These are phyloP conservation scores for Aspergillus leporis DNA, from an alignment of 495 filamentous ascomycete species.

Conservation along the genomic window DNA sequence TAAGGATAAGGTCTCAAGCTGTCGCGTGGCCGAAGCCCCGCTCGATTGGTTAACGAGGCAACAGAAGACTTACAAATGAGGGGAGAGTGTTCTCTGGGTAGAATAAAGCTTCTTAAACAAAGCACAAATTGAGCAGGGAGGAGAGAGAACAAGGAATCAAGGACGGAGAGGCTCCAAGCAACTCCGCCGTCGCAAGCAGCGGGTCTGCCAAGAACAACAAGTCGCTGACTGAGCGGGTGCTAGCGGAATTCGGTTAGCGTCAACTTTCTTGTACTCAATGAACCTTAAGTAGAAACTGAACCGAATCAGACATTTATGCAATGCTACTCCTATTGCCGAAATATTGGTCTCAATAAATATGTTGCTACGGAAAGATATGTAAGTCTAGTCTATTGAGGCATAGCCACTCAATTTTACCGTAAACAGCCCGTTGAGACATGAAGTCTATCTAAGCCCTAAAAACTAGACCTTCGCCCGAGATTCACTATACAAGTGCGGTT, in stretches of 20 bases:
- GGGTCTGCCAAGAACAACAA: slow-evolving; percentile 41
- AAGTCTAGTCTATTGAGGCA: no score
- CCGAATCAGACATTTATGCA: neutral
- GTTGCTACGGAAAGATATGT: no score
- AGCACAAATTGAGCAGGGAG: slow-evolving; percentile 20
- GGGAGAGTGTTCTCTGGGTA: neutral
- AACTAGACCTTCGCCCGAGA: no score
- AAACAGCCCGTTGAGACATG: no score
- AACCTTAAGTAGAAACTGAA: neutral
- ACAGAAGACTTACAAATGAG: slow-evolving; percentile 3
- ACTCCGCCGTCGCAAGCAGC: slow-evolving; percentile 39
- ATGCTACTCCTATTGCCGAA: neutral
- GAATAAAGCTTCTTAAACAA: slow-evolving; percentile 6
- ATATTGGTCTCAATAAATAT: no score
- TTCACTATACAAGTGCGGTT: no score
- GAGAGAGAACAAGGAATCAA: slow-evolving; percentile 23
- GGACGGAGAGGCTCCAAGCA: slow-evolving; percentile 20
- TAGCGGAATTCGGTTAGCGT: neutral
- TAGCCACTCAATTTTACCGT: no score
- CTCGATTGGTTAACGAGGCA: neutral
- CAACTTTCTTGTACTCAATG: neutral
- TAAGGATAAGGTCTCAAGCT: neutral
- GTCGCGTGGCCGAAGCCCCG: slow-evolving; percentile 6
- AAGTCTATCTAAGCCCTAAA: no score
- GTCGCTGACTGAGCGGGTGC: slow-evolving; percentile 28